A percentile compares a stretch with the other conserved stretches of the same genome.
Evolutionary conservation across 2,329 filamentous ascomycete species (phyloP).

Genomic region (Fusarium coicis): DNA sequence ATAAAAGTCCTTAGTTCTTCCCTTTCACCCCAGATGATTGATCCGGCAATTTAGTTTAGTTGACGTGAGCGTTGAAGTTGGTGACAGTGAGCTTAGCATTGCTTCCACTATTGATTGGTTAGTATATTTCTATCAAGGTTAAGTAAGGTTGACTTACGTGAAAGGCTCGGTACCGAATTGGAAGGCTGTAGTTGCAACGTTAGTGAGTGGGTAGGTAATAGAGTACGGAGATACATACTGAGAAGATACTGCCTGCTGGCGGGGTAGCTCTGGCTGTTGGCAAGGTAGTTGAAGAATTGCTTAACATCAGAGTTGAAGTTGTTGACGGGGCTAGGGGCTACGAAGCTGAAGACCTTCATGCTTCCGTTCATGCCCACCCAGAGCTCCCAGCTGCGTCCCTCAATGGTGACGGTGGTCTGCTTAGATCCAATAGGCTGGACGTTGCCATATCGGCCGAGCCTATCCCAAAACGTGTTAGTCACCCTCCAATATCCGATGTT

Average conservation of each 20-base stretch:
- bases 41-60: background rate
- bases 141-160: background rate
- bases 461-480: background rate
- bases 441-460: constrained; percentile 1
- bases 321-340: background rate
- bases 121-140: background rate
- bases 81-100: constrained; percentile 8
- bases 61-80: constrained; percentile 16
- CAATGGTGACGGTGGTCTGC: constrained; percentile 1
- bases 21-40: background rate
- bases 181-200: background rate
- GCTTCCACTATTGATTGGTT: background rate
- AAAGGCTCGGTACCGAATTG: constrained; percentile 18
- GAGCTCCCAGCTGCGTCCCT: constrained; percentile 15
- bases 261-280: constrained; percentile 8
- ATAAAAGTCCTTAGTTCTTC: background rate
- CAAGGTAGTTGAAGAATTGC: constrained; percentile 23
- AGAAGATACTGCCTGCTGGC: constrained; percentile 13
- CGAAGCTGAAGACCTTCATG: constrained; percentile 23
- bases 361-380: constrained; percentile 13
- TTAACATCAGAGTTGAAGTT: constrained; percentile 23
- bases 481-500: background rate
- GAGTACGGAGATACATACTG: background rate
- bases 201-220: background rate
- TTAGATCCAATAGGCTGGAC: constrained; percentile 16